Percentiles rank a stretch among this genome's conserved stretches.
phyloP scores from a whole-genome alignment of 352 stramenopile genomes.

The Phytopythium oedochilum region DNA sequence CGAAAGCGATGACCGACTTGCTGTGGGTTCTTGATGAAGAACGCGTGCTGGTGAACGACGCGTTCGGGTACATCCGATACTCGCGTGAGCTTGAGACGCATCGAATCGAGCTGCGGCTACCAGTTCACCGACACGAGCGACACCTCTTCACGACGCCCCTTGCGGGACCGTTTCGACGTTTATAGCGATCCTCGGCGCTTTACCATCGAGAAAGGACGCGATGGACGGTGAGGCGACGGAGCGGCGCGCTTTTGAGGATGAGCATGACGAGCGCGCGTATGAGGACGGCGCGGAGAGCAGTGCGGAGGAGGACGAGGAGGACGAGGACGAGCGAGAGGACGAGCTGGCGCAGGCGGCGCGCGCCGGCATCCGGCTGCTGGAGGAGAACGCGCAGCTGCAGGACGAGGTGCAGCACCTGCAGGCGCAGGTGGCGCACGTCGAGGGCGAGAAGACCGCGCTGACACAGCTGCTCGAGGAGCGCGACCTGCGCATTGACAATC shows the following conservation, averaged over 20 bases:
- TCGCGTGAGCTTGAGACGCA: too few species aligned
- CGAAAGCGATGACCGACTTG: too few species aligned
- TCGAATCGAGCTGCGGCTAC: too few species aligned
- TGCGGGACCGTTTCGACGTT: too few species aligned
- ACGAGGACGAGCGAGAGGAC: constrained; percentile 26
- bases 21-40: too few species aligned
- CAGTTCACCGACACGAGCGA: too few species aligned
- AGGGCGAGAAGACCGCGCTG: constrained; percentile 34
- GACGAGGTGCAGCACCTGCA: constrained; percentile 52
- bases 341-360: constrained; percentile 55
- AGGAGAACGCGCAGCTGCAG: constrained; percentile 64
- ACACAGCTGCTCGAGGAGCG: constrained; percentile 34
- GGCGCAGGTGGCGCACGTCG: constrained; percentile 25
- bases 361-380: constrained; percentile 59
- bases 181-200: neutral
- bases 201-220: neutral
- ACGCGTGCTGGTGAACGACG: too few species aligned
- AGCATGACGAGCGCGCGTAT: neutral
- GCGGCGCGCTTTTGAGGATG: neutral
- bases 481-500: constrained; percentile 24
- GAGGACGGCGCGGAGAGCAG: neutral
- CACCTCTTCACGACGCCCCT: too few species aligned
- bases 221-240: neutral
- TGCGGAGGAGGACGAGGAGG: constrained; percentile 14
- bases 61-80: too few species aligned